Percentiles rank a stretch among this genome's conserved stretches.
Conservation (phyloP, 2,329 filamentous ascomycete species). For the Penicillium sp. region DNA sequence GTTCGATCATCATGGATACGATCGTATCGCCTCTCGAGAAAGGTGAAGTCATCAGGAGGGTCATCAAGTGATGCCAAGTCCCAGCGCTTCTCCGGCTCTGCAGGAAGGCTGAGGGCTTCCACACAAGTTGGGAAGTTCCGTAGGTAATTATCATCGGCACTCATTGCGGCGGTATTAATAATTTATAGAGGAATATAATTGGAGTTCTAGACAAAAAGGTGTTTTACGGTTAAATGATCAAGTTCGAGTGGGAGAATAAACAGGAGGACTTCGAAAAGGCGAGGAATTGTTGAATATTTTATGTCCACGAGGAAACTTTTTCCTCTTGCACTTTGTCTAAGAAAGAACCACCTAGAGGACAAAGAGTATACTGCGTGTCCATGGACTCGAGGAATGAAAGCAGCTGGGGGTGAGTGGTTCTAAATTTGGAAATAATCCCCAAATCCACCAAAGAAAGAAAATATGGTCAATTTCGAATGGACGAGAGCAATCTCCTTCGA, state of each 20-base stretch:
- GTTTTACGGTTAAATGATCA: background rate
- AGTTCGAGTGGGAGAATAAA: background rate
- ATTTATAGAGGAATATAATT: background rate
- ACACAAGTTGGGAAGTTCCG: background rate
- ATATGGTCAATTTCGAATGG: background rate
- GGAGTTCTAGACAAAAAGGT: background rate
- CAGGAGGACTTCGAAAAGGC: background rate
- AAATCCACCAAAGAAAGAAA: background rate
- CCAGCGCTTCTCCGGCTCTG: background rate
- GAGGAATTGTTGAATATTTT: background rate
- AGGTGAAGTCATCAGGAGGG: conserved; percentile 10
- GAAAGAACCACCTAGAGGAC: background rate
- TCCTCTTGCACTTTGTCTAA: background rate
- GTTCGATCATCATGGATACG: background rate
- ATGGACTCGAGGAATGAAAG: background rate
- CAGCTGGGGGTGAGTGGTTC: background rate
- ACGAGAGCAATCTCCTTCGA: background rate
- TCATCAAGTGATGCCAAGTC: conserved; percentile 8
- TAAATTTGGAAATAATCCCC: background rate
- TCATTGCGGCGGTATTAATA: background rate
- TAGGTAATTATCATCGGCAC: background rate
- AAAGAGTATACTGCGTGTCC: background rate
- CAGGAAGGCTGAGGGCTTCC: background rate
- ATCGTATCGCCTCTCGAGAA: conserved; percentile 2
- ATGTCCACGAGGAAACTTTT: background rate